Conservation (phyloP, 495 filamentous ascomycete species). For the Xylaria sp. region DNA sequence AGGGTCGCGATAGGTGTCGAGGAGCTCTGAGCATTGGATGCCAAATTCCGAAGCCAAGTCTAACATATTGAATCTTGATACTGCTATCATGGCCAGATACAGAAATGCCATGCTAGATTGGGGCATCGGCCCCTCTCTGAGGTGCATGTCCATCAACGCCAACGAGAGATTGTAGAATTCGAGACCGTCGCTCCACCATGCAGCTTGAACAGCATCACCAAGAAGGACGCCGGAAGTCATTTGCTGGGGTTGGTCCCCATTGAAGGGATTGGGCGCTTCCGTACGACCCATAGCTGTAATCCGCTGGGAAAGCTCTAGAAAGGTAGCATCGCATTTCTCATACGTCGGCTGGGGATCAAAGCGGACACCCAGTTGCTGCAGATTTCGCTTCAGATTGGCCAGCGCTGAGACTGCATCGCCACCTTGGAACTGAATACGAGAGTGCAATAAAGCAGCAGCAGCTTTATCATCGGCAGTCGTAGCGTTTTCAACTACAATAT, state of each 20-base stretch:
- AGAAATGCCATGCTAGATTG: constrained; percentile 80
- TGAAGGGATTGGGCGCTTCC: constrained; percentile 58
- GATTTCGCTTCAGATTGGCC: constrained; percentile 67
- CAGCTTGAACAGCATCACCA: constrained; percentile 77
- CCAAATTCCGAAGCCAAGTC: constrained; percentile 71
- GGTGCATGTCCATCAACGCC: constrained; percentile 72
- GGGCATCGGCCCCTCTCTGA: constrained; percentile 69
- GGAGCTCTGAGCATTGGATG: constrained; percentile 66
- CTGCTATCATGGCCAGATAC: constrained; percentile 74
- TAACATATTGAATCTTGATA: constrained; percentile 75
- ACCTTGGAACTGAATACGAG: constrained; percentile 73
- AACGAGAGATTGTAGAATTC: constrained; percentile 80
- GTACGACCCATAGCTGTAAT: constrained; percentile 67
- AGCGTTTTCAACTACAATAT: constrained; percentile 68
- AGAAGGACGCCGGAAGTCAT: constrained; percentile 76
- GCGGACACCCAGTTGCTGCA: constrained; percentile 69
- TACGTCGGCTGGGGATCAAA: constrained; percentile 70
- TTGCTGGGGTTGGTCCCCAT: constrained; percentile 60
- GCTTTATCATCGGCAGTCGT: constrained; percentile 76
- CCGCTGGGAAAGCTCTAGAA: constrained; percentile 63
- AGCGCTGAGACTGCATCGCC: constrained; percentile 75
- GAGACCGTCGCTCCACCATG: constrained; percentile 79
- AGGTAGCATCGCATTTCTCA: constrained; percentile 77
- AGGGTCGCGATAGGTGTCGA: constrained; percentile 70
- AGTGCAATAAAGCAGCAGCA: constrained; percentile 77